Evolutionary conservation across 352 stramenopile species (phyloP), one percentile per base, ranked within the genome.

Genomic region (Nothophytophthora sp.): DNA sequence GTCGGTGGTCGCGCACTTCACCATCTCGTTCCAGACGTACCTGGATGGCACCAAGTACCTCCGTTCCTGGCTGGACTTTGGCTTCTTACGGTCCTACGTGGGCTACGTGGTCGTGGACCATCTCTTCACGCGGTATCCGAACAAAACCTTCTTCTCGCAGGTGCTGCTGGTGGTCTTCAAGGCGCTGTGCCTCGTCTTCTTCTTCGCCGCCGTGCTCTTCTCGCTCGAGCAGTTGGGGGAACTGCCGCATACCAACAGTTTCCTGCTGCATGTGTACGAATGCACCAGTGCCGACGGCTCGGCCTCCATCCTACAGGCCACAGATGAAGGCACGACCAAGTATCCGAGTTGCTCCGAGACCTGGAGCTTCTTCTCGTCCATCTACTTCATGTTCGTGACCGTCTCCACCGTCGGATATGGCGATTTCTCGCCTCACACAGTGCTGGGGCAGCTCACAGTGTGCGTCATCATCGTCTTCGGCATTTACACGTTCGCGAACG

Each of bases 351-450:
- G 86, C 55, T 50, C 62, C 8, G 86, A 95, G 60, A 88, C 81
- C 1, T 93, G 84, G 86, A 92, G 79, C 52, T 85, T 92, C 37
- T 95, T 95, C 38, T 86, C 81, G 38, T 88, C 83, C 28, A 88
- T 95, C 37, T 95, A 95, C 59, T 95, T 94, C 39, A 94, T 92
- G 73, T 92, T 95, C 36, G 86, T 95, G 41, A 95, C 86, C 3
- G 83, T 92, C 9, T 94, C 83, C 9, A 95, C 86, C 5, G 86
- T 95, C 24, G 86, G 86, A 0, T 95, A 95, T 41, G 86, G 86
- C 2, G 86, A 95, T 51, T 92, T 95, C 39, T 90, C 73, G 1
- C 86, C 86, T 20, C 89, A 90, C 47, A 95, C 86, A 0, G 81
- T 95, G 20, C 61, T 93, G 12, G 83, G 85, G 0, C 82, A 90